Conservation (phyloP, 164 flowering plant species). For the Annona squamosa region DNA sequence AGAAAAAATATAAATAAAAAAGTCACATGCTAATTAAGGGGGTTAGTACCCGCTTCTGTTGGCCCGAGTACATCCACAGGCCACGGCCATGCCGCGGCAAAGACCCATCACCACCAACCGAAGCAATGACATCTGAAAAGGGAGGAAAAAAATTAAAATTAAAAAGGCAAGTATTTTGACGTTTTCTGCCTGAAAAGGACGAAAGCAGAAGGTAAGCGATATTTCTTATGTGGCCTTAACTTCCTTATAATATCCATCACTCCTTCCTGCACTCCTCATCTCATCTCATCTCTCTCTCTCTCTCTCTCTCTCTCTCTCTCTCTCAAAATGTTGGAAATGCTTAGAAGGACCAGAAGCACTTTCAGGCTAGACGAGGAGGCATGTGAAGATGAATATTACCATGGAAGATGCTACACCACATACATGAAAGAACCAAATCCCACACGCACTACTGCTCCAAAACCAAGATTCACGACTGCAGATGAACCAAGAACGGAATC, state of each 20-base stretch:
- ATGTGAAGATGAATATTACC: not conserved
- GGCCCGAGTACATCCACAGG: too few relatives aligned
- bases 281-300: not conserved
- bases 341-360: not conserved
- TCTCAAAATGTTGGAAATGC: not conserved
- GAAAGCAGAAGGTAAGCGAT: not conserved
- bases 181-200: too few relatives aligned
- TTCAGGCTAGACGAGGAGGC: not conserved
- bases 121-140: too few relatives aligned
- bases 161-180: not conserved
- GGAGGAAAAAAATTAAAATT: too few relatives aligned
- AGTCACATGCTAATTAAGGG: too few relatives aligned
- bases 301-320: not conserved
- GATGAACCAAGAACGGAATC: too few relatives aligned
- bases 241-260: not conserved
- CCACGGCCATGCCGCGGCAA: too few relatives aligned
- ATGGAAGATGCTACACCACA: not conserved
- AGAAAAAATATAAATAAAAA: too few relatives aligned
- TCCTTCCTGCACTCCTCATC: not conserved
- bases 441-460: too few relatives aligned
- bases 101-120: too few relatives aligned
- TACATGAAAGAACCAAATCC: not conserved
- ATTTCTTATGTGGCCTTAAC: not conserved
- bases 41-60: too few relatives aligned
- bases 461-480: too few relatives aligned